Base-by-base conservation (phyloP, 176 grass and related monocot species). In the Carex pumila region DNA sequence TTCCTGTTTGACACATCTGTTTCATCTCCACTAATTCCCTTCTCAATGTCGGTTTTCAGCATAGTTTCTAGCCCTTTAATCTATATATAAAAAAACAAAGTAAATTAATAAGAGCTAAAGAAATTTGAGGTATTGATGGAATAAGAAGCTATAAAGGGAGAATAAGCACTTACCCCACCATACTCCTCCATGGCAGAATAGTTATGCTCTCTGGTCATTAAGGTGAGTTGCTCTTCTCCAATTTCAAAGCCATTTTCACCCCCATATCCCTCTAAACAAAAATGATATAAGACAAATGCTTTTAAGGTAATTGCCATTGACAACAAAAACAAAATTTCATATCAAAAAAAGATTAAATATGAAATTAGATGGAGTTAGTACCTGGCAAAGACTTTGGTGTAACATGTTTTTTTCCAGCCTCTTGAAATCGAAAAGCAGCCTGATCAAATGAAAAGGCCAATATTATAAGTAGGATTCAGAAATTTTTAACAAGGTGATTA, bases 381-480 rank as follows among this genome's bases (percentile, higher is more conserved):
- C 94, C 91, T 81, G 64, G 5, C 25, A n/a, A 34, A 13, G 89
- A 84, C 45, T 21, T 60, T 25, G 87, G 57, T 64, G 11, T 58
- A 58, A 13, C 13, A 70, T 75, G 79, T 19, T 79, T 82, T 90
- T 58, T 85, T 29, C 89, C 96, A 61, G 96, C 92, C 41, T 90
- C 96, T 93, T 88, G 89, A 60, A 98, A 98, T 39, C 92, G 89
- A 59, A 81, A 92, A 9, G 92, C 96, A 5, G 96, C 96, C 96
- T 98, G 21, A 87, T 60, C 22, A 84, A 81, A 17, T 75, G 70
- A 56, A 59, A 68, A 55, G 87, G 56, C 60, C 34, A 77, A 39
- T 15, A 74, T 18, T 37, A 84, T 66, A 71, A 57, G 58, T 45
- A 80, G 32, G 25, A 77, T 81, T 45, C 3, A 18, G 47, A 64